A percentile compares a stretch with the other conserved stretches of the same genome.
Conservation (phyloP, 208 protist genomes). For the Wallacemonas sp. region DNA sequence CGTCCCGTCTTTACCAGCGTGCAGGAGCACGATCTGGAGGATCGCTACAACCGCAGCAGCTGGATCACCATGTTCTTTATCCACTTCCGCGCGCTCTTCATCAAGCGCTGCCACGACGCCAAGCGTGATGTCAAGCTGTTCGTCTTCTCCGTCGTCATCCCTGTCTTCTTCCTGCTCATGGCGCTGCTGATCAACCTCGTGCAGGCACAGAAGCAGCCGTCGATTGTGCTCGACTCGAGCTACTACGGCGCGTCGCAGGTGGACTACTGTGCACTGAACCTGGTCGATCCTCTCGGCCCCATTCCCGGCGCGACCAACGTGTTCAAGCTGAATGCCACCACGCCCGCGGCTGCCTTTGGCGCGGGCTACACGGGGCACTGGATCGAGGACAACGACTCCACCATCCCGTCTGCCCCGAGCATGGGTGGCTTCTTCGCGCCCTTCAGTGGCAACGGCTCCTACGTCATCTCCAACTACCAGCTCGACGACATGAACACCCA, state of each 20-base stretch:
- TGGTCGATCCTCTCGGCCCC: slow-evolving; percentile 8
- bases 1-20: background rate
- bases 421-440: slow-evolving; percentile 4
- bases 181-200: slow-evolving; percentile 72
- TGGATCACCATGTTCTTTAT: slow-evolving; percentile 35
- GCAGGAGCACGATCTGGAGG: slow-evolving; percentile 22
- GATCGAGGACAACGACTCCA: background rate
- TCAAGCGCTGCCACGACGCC: slow-evolving; percentile 79
- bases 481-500: slow-evolving; percentile 34
- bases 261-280: slow-evolving; percentile 6
- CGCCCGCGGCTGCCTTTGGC: slow-evolving; percentile 28
- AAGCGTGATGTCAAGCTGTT: slow-evolving; percentile 72
- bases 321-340: slow-evolving; percentile 26
- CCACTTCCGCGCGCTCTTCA: slow-evolving; percentile 71
- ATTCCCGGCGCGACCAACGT: slow-evolving; percentile 22
- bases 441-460: slow-evolving; percentile 24
- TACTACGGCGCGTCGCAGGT: slow-evolving; percentile 66
- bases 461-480: slow-evolving; percentile 37
- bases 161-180: slow-evolving; percentile 69
- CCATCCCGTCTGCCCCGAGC: background rate
- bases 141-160: slow-evolving; percentile 77
- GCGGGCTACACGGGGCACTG: slow-evolving; percentile 22
- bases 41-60: slow-evolving; percentile 18
- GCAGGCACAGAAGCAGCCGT: slow-evolving; percentile 47
- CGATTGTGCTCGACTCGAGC: slow-evolving; percentile 60